Conservation (phyloP, 2,329 filamentous ascomycete species). For the Fusarium sp. region DNA sequence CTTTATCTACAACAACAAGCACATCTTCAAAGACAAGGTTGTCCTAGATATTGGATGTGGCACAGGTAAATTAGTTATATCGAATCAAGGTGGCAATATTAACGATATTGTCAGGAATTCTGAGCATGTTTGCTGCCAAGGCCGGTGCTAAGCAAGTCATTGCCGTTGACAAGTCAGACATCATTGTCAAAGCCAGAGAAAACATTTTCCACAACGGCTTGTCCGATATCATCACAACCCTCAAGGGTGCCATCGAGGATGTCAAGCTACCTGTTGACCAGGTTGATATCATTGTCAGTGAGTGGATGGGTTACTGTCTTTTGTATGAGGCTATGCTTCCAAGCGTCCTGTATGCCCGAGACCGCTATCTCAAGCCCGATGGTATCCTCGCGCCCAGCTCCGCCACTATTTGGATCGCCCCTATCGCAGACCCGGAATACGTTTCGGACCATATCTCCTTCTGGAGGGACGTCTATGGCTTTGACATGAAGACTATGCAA, state of each 20-base stretch:
- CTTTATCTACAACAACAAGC: slow-evolving; percentile 93
- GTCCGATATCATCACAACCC: slow-evolving; percentile 79
- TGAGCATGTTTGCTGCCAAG: slow-evolving; percentile 95
- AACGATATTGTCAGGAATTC: slow-evolving; percentile 70
- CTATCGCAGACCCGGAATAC: slow-evolving; percentile 83
- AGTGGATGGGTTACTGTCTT: slow-evolving; percentile 98
- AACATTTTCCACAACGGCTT: slow-evolving; percentile 88
- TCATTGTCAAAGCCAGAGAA: slow-evolving; percentile 87
- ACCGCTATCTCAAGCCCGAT: slow-evolving; percentile 84
- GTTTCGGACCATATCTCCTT: slow-evolving; percentile 84
- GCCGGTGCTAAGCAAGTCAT: slow-evolving; percentile 90
- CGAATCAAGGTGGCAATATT: slow-evolving; percentile 15
- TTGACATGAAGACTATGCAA: slow-evolving; percentile 94
- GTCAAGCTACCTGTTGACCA: slow-evolving; percentile 81
- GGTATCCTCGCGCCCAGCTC: slow-evolving; percentile 91
- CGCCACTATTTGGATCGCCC: slow-evolving; percentile 85
- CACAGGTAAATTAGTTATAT: slow-evolving; percentile 62
- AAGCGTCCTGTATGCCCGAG: slow-evolving; percentile 88
- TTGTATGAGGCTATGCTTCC: slow-evolving; percentile 97
- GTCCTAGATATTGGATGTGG: slow-evolving; percentile 94
- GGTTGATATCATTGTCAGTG: slow-evolving; percentile 95
- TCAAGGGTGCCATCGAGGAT: slow-evolving; percentile 91
- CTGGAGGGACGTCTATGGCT: slow-evolving; percentile 95
- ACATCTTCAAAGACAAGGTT: slow-evolving; percentile 86
- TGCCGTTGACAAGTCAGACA: slow-evolving; percentile 92